Evolutionary conservation across 148 eudicot genomes (phyloP).

Genomic region (Pharnaceum exiguum): DNA sequence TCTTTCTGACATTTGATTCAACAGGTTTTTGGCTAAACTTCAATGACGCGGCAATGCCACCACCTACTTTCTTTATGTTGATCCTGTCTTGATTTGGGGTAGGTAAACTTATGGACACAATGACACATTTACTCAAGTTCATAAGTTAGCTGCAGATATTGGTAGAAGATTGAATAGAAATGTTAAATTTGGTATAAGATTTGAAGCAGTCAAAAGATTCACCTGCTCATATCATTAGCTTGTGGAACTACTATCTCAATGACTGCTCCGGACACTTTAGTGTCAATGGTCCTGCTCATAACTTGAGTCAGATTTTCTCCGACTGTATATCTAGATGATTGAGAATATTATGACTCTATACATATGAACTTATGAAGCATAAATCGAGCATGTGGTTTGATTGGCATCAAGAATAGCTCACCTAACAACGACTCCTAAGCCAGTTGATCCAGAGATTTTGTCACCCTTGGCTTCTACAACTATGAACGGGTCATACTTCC

Average conservation of each 20-base stretch:
- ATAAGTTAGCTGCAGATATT: not conserved
- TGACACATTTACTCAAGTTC: conserved; percentile 15
- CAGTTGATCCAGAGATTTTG: conserved; percentile 79
- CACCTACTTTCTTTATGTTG: conserved; percentile 65
- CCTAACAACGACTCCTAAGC: conserved; percentile 85
- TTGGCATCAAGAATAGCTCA: conserved; percentile 18
- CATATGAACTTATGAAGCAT: not conserved
- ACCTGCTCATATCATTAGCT: conserved; percentile 67
- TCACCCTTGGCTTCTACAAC: conserved; percentile 92
- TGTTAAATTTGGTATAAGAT: not conserved
- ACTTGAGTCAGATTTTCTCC: conserved; percentile 90
- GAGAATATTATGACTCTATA: not conserved
- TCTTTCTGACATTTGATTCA: conserved; percentile 64
- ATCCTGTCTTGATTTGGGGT: conserved; percentile 66
- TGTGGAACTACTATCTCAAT: conserved; percentile 82
- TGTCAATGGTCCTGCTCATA: conserved; percentile 64
- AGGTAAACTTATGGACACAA: conserved; percentile 70
- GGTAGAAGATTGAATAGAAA: too few species aligned
- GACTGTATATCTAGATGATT: conserved; percentile 57
- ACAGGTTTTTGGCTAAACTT: conserved; percentile 91
- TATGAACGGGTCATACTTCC: conserved; percentile 72
- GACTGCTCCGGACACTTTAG: conserved; percentile 58
- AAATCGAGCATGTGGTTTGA: not conserved
- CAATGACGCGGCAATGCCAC: conserved; percentile 71
- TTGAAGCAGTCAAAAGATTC: not conserved